phyloP scores from a whole-genome alignment of 2,329 filamentous ascomycete species.

The Fusarium sp. region DNA sequence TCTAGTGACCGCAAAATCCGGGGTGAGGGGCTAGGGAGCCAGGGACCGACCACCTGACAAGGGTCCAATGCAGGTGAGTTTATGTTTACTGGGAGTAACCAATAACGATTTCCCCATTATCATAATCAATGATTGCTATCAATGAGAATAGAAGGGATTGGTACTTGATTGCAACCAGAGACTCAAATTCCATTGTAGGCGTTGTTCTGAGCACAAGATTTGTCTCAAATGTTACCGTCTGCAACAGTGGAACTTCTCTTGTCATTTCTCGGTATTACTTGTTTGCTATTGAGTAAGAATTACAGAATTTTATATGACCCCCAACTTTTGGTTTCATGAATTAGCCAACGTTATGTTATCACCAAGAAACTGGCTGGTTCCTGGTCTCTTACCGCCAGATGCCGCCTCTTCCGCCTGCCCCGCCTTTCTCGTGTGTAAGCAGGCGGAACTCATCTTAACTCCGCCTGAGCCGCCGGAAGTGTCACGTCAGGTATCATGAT shows the following conservation, averaged over 20 bases:
- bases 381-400: slow-evolving; percentile 13
- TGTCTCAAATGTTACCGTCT: slow-evolving; percentile 4
- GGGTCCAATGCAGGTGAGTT: slow-evolving; percentile 25
- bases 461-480: slow-evolving; percentile 16
- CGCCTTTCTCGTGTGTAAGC: slow-evolving; percentile 5
- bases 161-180: not conserved
- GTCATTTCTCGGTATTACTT: slow-evolving; percentile 6
- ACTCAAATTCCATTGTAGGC: not conserved
- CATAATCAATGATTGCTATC: not conserved
- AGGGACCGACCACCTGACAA: slow-evolving; percentile 24
- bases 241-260: not conserved
- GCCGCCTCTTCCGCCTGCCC: slow-evolving; percentile 25
- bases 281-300: slow-evolving; percentile 10
- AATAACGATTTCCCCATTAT: slow-evolving; percentile 39
- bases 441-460: slow-evolving; percentile 8
- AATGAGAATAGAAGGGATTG: not conserved
- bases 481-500: not conserved
- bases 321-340: slow-evolving; percentile 10
- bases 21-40: slow-evolving; percentile 19
- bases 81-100: slow-evolving; percentile 12
- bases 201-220: not conserved
- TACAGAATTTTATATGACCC: slow-evolving; percentile 11
- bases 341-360: not conserved
- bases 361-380: not conserved
- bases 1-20: slow-evolving; percentile 30